Evolutionary conservation across 768 basidiomycete genomes (phyloP).

Genomic region (Polyporus arcularius): DNA sequence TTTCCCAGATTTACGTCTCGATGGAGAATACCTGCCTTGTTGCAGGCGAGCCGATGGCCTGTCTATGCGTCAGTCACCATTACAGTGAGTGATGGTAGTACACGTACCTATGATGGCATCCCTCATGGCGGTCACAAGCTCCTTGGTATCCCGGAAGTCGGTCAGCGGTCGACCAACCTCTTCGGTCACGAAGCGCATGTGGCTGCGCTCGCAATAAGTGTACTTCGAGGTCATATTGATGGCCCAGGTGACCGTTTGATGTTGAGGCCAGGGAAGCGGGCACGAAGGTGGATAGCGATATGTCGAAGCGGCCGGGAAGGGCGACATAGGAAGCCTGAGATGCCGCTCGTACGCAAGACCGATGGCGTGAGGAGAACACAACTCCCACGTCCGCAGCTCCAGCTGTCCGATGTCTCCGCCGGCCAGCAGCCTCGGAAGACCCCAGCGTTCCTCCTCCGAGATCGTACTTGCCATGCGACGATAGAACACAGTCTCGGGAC

Average conservation of each 20-base stretch:
- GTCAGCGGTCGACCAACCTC: slow-evolving; percentile 6
- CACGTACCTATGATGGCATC: slow-evolving; percentile 5
- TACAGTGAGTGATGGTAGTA: background rate
- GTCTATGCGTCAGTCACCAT: background rate
- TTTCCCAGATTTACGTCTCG: slow-evolving; percentile 22
- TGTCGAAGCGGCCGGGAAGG: background rate
- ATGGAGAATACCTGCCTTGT: slow-evolving; percentile 11
- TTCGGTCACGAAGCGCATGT: slow-evolving; percentile 12
- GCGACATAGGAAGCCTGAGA: background rate
- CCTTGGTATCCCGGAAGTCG: slow-evolving; percentile 1
- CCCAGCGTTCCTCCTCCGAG: background rate
- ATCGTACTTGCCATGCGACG: background rate
- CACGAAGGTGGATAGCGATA: background rate
- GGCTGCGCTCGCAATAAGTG: slow-evolving; percentile 5
- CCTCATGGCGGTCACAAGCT: background rate
- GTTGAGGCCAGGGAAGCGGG: slow-evolving; percentile 5
- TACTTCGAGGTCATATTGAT: background rate
- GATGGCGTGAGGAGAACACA: too few relatives aligned
- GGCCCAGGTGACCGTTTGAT: slow-evolving; percentile 10
- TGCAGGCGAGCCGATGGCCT: slow-evolving; percentile 11
- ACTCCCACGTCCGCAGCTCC: background rate
- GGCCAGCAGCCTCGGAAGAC: background rate
- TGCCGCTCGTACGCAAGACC: too few relatives aligned
- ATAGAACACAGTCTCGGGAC: slow-evolving; percentile 7
- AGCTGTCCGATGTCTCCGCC: slow-evolving; percentile 2